These are phyloP conservation scores for Prinsepia uniflora DNA, from an alignment of 306 rosid species.

Conservation along the genomic window DNA sequence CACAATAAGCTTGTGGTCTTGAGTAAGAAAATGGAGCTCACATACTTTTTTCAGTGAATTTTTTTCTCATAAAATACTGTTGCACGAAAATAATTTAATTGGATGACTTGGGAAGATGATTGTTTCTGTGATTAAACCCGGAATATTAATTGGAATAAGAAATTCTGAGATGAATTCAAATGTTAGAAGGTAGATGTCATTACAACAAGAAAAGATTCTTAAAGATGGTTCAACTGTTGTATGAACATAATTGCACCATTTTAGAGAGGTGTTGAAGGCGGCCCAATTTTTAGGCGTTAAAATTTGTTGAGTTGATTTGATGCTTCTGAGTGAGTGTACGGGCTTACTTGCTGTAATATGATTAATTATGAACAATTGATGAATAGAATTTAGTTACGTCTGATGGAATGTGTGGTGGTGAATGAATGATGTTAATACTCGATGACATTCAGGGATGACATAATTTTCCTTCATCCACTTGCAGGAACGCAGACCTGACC, in stretches of 20 bases:
- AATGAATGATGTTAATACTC: background rate
- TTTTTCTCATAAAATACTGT: too few species aligned
- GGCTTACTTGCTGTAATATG: background rate
- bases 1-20: background rate
- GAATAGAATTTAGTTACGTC: background rate
- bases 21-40: background rate
- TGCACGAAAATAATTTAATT: background rate
- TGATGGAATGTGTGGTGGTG: background rate
- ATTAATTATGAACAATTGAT: background rate
- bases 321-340: background rate
- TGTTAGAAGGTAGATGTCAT: background rate
- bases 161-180: background rate
- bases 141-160: background rate
- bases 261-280: background rate
- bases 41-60: background rate
- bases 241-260: background rate
- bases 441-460: background rate
- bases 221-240: background rate
- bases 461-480: constrained; percentile 6
- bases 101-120: background rate
- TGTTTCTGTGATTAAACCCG: background rate
- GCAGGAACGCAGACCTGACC: constrained; percentile 91
- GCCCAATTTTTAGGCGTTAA: background rate
- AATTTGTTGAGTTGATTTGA: background rate
- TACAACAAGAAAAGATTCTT: background rate